A percentile compares a stretch with the other conserved stretches of the same genome.
Conservation (phyloP, 1,139 yeast genomes). For the Saccharomycopsis crataegensis region DNA sequence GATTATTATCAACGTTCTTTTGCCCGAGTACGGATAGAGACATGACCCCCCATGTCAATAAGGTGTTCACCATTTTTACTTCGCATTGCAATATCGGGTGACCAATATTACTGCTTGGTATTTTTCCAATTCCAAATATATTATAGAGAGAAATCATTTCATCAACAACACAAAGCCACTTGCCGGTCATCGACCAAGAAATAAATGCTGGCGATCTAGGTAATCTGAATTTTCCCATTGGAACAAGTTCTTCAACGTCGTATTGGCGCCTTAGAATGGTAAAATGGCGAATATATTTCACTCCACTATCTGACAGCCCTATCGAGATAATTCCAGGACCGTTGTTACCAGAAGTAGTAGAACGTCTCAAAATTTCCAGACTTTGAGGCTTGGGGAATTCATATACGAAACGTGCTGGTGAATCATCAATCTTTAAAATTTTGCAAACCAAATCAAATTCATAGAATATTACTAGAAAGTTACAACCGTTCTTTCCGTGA, state of each 20-base stretch:
- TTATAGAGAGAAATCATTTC: conserved; percentile 4
- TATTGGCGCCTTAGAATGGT: not conserved
- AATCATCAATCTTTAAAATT: not conserved
- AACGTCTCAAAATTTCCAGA: not conserved
- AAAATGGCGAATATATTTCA: conserved; percentile 3
- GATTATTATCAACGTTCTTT: conserved; percentile 9
- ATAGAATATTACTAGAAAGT: conserved; percentile 4
- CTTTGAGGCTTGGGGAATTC: not conserved
- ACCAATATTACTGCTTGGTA: not conserved
- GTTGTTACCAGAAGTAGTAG: not conserved
- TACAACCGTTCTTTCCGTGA: not conserved
- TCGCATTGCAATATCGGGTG: not conserved
- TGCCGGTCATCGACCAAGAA: conserved; percentile 15
- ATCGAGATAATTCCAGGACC: not conserved
- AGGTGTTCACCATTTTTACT: not conserved
- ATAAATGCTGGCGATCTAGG: not conserved
- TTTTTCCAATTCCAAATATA: conserved; percentile 13
- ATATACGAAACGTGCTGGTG: not conserved
- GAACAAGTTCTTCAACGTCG: not conserved
- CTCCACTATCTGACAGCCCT: not conserved
- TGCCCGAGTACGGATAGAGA: not conserved
- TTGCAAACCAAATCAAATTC: conserved; percentile 2
- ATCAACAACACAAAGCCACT: conserved; percentile 11
- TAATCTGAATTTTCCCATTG: conserved; percentile 3
- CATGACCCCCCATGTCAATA: conserved; percentile 6